Base-by-base conservation (phyloP, 2,329 filamentous ascomycete genomes). In the Apiospora malaysiana region DNA sequence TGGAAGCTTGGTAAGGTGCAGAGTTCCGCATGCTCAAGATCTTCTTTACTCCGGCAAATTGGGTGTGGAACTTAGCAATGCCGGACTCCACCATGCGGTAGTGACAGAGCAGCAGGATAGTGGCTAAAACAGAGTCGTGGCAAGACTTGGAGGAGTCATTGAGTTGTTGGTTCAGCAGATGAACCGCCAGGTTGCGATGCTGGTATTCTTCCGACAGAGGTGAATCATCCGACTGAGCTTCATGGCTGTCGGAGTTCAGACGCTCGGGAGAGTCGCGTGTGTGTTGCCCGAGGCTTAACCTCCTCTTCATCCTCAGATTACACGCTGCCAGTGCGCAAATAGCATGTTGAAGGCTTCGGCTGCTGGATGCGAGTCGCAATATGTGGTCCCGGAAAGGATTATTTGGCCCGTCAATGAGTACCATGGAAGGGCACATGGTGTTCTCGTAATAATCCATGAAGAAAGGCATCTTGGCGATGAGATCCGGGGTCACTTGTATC, bases 1-100 rank as follows among this genome's bases (percentile, higher is more conserved):
- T 89, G 81, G 77, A 90, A 77, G 79, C 87, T 82, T 79, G 89
- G 70, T 81, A 83, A 0, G 83, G 82, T 27, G 84, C 84, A 4
- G 83, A 79, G 74, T 92, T 89, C 71, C 94, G 89, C 83, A 97
- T 89, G 4, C 91, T 89, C 14, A 98, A 87, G 43, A 98, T 90
- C 84, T 97, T 97, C 82, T 94, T 95, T 49, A 98, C 94, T 0
- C 95, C 95, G 0, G 94, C 94, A 77, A 98, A 94, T 79, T 98
- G 95, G 0, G 93, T 96, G 75, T 94, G 93, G 82, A 98, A 98
- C 77, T 95, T 95, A 25, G 94, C 94, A 75, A 98, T 92, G 3
- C 95, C 95, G 0, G 93, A 96, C 81, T 98, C 95, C 73, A 94
- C 96, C 83, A 97, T 94, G 75, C 97, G 93, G 80, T 97, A 97